These are phyloP conservation scores for Podospora sp. DNA, from an alignment of 495 filamentous ascomycete genomes.

Conservation along the genomic window DNA sequence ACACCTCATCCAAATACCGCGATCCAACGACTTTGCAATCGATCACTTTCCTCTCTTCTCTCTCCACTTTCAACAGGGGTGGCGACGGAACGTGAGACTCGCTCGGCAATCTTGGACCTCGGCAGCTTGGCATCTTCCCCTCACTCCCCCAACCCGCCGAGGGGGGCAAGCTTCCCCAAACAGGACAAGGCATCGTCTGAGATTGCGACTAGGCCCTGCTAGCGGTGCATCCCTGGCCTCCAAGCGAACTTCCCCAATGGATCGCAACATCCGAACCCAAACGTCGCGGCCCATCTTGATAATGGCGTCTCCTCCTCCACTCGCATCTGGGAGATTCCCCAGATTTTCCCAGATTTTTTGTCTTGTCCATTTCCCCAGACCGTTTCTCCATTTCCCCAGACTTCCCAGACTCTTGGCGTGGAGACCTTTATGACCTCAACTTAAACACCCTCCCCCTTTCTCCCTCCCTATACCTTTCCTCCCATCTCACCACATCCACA, in stretches of 20 bases:
- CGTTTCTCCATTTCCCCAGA: too few species aligned
- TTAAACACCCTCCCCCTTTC: not conserved
- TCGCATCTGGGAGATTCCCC: not conserved
- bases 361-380: too few species aligned
- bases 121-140: slow-evolving; percentile 20
- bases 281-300: not conserved
- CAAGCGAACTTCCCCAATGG: not conserved
- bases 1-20: too few species aligned
- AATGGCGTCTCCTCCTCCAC: not conserved
- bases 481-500: not conserved
- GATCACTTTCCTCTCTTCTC: too few species aligned
- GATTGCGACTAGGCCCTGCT: not conserved
- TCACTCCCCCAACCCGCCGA: slow-evolving; percentile 18
- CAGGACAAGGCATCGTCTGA: not conserved
- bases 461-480: not conserved
- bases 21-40: too few species aligned
- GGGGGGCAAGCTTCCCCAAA: not conserved
- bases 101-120: slow-evolving; percentile 10
- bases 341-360: not conserved
- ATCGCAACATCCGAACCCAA: not conserved
- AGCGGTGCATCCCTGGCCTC: not conserved
- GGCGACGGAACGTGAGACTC: too few species aligned
- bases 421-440: not conserved
- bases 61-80: too few species aligned
- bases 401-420: not conserved